Base-by-base conservation (phyloP, 768 basidiomycete genomes). In the Plicaturopsis crispa region DNA sequence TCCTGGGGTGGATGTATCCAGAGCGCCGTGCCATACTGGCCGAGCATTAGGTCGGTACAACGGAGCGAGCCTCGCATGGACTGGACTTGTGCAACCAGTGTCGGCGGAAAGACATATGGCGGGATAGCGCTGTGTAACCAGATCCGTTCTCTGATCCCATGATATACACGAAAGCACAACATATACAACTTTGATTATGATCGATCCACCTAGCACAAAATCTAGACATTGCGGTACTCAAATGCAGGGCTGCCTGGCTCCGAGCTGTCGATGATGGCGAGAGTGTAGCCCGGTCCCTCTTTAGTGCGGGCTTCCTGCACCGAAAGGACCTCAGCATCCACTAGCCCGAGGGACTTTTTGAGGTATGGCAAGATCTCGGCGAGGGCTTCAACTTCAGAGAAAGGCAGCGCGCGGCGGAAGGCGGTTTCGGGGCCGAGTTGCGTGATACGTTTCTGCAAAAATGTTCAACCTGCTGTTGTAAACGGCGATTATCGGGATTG, bases 221-320 rank as follows among this genome's bases (percentile, higher is more conserved):
- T n/a, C n/a, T 60, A 64, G 12, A 84, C 78, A 59, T 94, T 96
- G 55, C 78, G 77, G 60, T 91, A 94, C 53, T 91, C 84, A 51
- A 92, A 85, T 4, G 80, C 82, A 33, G 92, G 92, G 24, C 65
- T 71, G 7, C 86, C 90, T 23, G 93, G 93, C 62, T 93, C 90
- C 8, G 89, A 85, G n/a, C 65, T 64, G 41, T 91, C 90, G 31
- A 92, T 79, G 48, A 89, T 81, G 41, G 54, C 64, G 51, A 72
- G 70, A 12, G 72, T 77, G 56, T 76, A 88, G 0, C 83, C 83
- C 2, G 63, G 59, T 11, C 62, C 71, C 31, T 62, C 63, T 44
- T 70, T 73, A 38, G 67, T 62, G 50, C 70, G 53, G 2, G 81
- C 85, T 33, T 84, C 80, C 13, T 84, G 78, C 1, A 81, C 82